A percentile compares a stretch with the other conserved stretches of the same genome.
These are phyloP conservation scores for Eucalyptus cloeziana DNA, from an alignment of 345 rosid genomes.

Conservation along the genomic window DNA sequence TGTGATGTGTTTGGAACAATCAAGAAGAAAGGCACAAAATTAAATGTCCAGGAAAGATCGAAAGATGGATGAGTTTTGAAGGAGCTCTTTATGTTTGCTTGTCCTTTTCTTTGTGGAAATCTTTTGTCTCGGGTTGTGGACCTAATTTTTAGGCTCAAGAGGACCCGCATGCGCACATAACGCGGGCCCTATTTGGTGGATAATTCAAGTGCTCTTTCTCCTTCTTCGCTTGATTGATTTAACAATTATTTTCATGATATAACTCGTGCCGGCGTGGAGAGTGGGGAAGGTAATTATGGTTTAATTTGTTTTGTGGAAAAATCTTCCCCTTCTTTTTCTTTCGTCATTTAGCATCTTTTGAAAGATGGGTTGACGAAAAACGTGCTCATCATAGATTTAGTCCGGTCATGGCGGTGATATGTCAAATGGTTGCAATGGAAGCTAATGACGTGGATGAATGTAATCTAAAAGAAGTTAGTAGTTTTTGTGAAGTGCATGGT, in stretches of 20 bases:
- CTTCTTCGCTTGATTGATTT: background rate
- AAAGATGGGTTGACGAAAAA: background rate
- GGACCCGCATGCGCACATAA: background rate
- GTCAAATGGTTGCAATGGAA: background rate
- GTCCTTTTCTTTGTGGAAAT: background rate
- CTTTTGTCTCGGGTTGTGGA: background rate
- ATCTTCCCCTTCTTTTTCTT: background rate
- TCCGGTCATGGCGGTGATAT: background rate
- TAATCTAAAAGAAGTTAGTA: background rate
- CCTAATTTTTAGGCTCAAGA: background rate
- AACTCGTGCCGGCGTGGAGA: background rate
- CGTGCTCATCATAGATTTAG: background rate
- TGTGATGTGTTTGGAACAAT: background rate
- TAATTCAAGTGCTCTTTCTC: background rate
- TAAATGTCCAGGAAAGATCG: background rate
- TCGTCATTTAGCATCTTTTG: background rate
- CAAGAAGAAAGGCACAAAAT: background rate
- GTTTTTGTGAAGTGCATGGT: background rate
- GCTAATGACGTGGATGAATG: background rate
- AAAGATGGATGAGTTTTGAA: background rate
- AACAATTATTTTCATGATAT: background rate
- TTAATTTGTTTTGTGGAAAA: background rate
- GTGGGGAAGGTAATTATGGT: background rate
- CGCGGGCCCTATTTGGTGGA: background rate
- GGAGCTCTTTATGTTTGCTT: background rate